Base-by-base conservation (phyloP, 2,329 filamentous ascomycete genomes). In the Pseudopyrenochaeta lycopersici region DNA sequence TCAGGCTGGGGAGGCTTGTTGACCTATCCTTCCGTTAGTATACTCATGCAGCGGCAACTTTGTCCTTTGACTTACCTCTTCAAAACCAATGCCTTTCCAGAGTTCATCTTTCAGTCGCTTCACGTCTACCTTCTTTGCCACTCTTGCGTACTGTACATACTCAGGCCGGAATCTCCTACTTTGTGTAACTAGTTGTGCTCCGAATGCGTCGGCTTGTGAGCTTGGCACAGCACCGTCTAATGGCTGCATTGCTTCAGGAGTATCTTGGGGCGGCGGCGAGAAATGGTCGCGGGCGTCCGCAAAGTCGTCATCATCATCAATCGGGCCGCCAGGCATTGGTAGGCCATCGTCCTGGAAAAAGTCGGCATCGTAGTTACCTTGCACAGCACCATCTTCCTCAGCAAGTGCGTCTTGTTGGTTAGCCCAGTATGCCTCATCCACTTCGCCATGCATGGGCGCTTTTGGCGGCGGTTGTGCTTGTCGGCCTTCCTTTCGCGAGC, bases 391-490 rank as follows among this genome's bases (percentile, higher is more conserved):
- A 39, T 87, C 86, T 20, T 89, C 88, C 45, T 80, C 59, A 72
- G 67, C 61, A 56, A 62, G 48, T 47, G 62, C 49, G 2, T 73
- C 70, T 33, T 73, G 66, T 23, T 71, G 67, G 70, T 85, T 84
- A 4, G 95, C 95, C 92, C 95, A 99, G 79, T 96, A 98, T 17
- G 90, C 93, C 77, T 97, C 94, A 70, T 98, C 92, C 81, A 97
- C 91, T 54, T 97, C 91, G 35, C 88, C 90, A 55, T 88, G 85
- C 1, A 84, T 85, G 7, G 86, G 78, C 31, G 85, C 83, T 71
- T 78, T 47, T 65, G 75, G 48, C 54, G 46, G 53, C 7, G 64
- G 46, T n/a, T 62, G 60, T 9, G 55, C 45, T 36, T 58, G 60
- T 42, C 59, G 63, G n/a, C 62, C 60, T 56, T 81, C 78, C 58